These are phyloP conservation scores for Peronospora farinosa DNA, from an alignment of 352 stramenopile genomes.

Conservation along the genomic window DNA sequence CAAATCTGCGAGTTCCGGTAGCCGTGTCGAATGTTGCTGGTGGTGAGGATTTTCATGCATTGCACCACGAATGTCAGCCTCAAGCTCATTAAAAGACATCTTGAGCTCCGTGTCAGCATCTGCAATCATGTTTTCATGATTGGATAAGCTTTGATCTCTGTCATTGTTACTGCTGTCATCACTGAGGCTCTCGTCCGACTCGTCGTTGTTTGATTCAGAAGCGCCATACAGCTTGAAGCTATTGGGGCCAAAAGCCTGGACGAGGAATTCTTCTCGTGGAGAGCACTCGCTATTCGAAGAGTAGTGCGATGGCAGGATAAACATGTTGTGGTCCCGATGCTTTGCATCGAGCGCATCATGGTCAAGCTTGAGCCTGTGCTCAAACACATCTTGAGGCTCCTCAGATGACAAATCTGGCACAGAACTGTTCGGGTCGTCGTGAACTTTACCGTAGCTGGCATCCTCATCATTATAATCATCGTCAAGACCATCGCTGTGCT, in stretches of 20 bases:
- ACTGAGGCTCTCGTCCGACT: constrained; percentile 27
- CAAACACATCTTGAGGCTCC: constrained; percentile 21
- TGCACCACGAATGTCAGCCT: constrained; percentile 26
- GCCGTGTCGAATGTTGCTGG: constrained; percentile 18
- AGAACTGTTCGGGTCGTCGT: constrained; percentile 14
- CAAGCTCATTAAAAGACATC: constrained; percentile 35
- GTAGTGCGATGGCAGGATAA: constrained; percentile 22
- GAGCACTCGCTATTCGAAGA: constrained; percentile 35
- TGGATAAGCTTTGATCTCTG: constrained; percentile 15
- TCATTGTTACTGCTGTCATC: constrained; percentile 30
- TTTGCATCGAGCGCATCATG: constrained; percentile 15
- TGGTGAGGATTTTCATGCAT: constrained; percentile 27
- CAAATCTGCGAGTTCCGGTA: constrained; percentile 22
- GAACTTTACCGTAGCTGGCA: constrained; percentile 1
- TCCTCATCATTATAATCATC: constrained; percentile 11
- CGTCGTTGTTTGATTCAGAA: constrained; percentile 24
- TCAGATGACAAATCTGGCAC: constrained; percentile 6
- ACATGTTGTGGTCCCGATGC: constrained; percentile 19
- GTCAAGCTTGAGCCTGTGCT: constrained; percentile 17
- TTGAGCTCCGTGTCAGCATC: constrained; percentile 33
- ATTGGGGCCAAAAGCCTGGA: constrained; percentile 60
- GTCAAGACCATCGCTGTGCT: constrained; percentile 17
- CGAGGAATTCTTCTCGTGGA: constrained; percentile 58
- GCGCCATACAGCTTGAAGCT: constrained; percentile 42
- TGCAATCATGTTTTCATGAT: constrained; percentile 4